These are phyloP conservation scores for Ilex aquifolium DNA, from an alignment of 257 asterid genomes.

Conservation along the genomic window DNA sequence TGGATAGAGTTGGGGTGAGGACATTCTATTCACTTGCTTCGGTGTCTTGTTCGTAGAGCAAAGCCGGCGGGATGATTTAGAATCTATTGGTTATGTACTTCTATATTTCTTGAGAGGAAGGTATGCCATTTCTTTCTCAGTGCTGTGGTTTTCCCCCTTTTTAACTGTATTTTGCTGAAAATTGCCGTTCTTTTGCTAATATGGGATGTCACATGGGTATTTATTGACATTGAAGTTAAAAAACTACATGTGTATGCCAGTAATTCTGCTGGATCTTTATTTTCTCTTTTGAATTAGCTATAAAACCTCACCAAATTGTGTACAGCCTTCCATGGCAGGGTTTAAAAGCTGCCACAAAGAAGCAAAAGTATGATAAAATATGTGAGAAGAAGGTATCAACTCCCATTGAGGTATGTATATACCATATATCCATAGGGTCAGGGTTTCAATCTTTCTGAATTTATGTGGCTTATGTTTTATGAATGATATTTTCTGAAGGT, in stretches of 20 bases:
- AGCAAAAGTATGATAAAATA: slow-evolving; percentile 95
- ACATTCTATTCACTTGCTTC: background rate
- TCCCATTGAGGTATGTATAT: slow-evolving; percentile 67
- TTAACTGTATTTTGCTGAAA: too few species aligned
- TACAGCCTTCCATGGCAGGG: slow-evolving; percentile 99
- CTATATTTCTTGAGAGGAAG: slow-evolving; percentile 95
- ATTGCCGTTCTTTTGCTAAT: too few species aligned
- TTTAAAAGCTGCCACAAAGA: slow-evolving; percentile 92
- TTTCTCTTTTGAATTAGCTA: too few species aligned
- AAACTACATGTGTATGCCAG: too few species aligned
- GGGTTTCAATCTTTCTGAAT: background rate
- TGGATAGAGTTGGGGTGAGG: background rate
- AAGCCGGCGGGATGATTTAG: slow-evolving; percentile 93
- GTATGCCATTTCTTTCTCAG: slow-evolving; percentile 24
- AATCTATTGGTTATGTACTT: slow-evolving; percentile 93
- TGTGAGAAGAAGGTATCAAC: slow-evolving; percentile 90
- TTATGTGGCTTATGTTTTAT: background rate
- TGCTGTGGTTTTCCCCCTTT: too few species aligned
- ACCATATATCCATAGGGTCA: background rate
- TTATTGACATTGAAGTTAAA: too few species aligned
- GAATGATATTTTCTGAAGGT: slow-evolving; percentile 41
- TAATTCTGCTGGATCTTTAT: too few species aligned
- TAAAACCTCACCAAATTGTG: slow-evolving; percentile 10
- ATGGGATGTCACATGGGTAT: too few species aligned
- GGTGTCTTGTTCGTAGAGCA: slow-evolving; percentile 46